Evolutionary conservation across 1,139 yeast genomes (phyloP), one percentile per base, ranked within the genome.

Genomic region (Arxiozyma heterogenica): DNA sequence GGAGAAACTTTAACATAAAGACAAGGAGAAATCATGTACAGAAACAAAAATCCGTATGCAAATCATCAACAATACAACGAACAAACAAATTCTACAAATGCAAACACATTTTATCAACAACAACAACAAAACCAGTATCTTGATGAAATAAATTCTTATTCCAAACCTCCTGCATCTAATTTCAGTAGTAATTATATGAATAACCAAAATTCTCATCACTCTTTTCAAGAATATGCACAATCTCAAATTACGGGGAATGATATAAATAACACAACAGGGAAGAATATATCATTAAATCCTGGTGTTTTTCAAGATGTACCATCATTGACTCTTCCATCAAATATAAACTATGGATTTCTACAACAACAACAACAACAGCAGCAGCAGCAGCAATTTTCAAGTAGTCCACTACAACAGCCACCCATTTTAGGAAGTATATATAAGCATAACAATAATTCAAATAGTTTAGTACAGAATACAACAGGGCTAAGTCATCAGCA

Each of bases 121-220:
- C 47, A 49, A 34, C 46, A 51, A 22, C 59, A 23, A 23, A 4
- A 23, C 8, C 30, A 59, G 23, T 60, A 60, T 41, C 61, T 58
- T 39, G 60, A 56, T 2, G 64, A 60, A 17, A 59, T 61, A 42
- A 57, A 56, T 45, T 43, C 54, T 11, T 58, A 56, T 45, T 55
- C 68, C 1, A 68, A 68, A 42, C 67, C 69, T 18, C 62, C 67
- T 15, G 57, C 57, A 39, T 61, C 63, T 15, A 67, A 61, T 52
- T 71, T 71, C 52, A 67, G 71, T 50, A 54, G 64, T 7, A 69
- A 65, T 49, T 71, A 71, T 53, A 62, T 70, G 68, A 66, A 65
- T 50, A 68, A 63, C 49, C 75, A 71, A 54, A 68, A 67, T 27
- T 72, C 75, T 0, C 73, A 71, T 21, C 73, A 67, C 44, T 71